These are phyloP conservation scores for Pinus tabuliformis DNA, from an alignment of 75 land plant species.

Conservation along the genomic window DNA sequence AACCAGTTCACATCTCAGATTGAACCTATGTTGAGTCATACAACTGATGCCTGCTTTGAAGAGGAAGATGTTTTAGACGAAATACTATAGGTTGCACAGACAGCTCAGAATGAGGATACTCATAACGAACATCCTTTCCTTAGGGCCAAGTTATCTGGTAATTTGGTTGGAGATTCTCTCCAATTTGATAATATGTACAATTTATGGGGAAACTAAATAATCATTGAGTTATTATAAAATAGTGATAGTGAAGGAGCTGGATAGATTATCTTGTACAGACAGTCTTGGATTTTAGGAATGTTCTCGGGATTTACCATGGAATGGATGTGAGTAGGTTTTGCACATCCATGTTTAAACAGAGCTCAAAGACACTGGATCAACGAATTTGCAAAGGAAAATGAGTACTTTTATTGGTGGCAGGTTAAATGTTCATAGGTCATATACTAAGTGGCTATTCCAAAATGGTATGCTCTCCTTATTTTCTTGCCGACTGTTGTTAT, in stretches of 20 bases:
- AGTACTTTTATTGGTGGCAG: not conserved
- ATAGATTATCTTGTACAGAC: not conserved
- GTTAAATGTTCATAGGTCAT: not conserved
- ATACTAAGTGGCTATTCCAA: not conserved
- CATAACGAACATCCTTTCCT: no score
- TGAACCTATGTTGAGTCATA: no score
- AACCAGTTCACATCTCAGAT: no score
- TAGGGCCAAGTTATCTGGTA: not conserved
- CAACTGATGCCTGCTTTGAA: no score
- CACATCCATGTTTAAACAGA: not conserved
- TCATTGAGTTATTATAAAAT: no score
- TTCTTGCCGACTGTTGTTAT: not conserved
- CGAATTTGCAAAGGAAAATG: not conserved
- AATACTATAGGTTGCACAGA: no score
- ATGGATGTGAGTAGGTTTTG: not conserved
- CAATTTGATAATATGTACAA: no score
- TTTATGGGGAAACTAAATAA: no score
- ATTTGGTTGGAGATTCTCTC: no score
- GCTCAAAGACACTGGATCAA: not conserved
- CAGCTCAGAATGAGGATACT: no score
- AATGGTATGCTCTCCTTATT: conserved; percentile 1
- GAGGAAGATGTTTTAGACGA: no score
- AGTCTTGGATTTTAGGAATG: not conserved
- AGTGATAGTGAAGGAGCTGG: not conserved
- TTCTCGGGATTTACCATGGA: not conserved